Evolutionary conservation across 2,329 filamentous ascomycete genomes (phyloP), one percentile per base, ranked within the genome.

Genomic region (Thielaviopsis ethacetica): DNA sequence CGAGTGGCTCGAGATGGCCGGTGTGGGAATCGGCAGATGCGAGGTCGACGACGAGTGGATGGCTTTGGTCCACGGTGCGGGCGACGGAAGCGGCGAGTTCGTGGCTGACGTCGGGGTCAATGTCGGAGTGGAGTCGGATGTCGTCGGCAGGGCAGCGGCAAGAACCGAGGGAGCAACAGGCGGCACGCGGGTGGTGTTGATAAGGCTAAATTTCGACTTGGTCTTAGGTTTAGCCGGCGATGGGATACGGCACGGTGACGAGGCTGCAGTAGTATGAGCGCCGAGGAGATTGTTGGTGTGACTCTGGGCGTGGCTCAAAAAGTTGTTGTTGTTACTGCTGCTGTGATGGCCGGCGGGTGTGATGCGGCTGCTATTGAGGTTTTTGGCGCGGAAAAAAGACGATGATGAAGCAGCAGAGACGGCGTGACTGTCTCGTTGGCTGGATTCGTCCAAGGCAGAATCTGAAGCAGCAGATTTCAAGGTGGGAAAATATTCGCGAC

Each of bases 401-500:
- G 53, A 47, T 9, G 53, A 44, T n/a, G 54, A 26, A 21, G 47
- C 47, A 17, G 54, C 21, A 21, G 55, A 55, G n/a, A 44, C 7
- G 4, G 17, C n/a, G 17, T 44, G 6, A n/a, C 38, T 44, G 38
- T 13, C 38, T 44, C 38, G 38, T 44, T 44, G 38, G 38, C 34
- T 53, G 57, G 38, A 57, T 50, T 27, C 38, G 17, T 41, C 54
- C 15, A 44, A 50, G 17, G 54, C 54, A 13, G 56, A 58, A 54
- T 54, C 56, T 13, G 59, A 61, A 13, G 57, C 56, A 9, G 56
- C 56, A 30, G 56, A 58, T 53, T 61, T 61, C 22, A 61, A 62
- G n/a, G 62, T 60, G 53, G 63, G 61, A 54, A 58, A 63, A 53
- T 62, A 63, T 54, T 64, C 64, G 47, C 62, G 57, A 58, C 41